Percentiles rank a stretch among this genome's conserved stretches.
phyloP scores from a whole-genome alignment of 192 early-diverging fungal species.

The Coemansia sp. region DNA sequence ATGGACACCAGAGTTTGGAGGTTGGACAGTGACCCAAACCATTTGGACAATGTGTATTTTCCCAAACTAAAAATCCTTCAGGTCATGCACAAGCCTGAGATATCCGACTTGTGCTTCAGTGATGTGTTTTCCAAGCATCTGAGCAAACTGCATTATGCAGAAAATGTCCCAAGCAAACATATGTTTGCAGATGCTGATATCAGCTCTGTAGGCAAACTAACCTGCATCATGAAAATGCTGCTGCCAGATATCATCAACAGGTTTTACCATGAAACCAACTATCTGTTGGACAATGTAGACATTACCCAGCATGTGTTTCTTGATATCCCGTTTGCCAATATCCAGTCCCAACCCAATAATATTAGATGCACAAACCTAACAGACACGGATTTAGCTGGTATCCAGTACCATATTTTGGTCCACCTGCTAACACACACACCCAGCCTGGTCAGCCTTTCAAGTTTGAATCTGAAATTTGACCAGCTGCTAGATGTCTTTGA shows the following conservation, averaged over 20 bases:
- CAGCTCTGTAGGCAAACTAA: background rate
- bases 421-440: background rate
- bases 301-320: background rate
- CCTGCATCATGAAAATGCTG: background rate
- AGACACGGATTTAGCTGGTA: background rate
- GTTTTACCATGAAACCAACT: conserved; percentile 1
- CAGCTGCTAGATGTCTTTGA: background rate
- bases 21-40: background rate
- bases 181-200: background rate
- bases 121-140: conserved; percentile 1
- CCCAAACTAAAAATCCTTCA: background rate
- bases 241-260: background rate
- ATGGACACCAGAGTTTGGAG: background rate
- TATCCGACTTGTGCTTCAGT: background rate
- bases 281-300: background rate
- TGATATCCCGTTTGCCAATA: background rate
- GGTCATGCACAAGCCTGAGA: background rate
- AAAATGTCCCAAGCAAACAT: background rate
- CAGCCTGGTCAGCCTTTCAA: background rate
- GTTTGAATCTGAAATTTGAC: background rate
- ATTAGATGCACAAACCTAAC: background rate
- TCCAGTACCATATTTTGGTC: background rate
- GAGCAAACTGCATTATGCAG: background rate
- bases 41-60: background rate
- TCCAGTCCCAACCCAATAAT: background rate